phyloP scores from a whole-genome alignment of 148 eudicot species.

The Amaranthus hypochondriacus region DNA sequence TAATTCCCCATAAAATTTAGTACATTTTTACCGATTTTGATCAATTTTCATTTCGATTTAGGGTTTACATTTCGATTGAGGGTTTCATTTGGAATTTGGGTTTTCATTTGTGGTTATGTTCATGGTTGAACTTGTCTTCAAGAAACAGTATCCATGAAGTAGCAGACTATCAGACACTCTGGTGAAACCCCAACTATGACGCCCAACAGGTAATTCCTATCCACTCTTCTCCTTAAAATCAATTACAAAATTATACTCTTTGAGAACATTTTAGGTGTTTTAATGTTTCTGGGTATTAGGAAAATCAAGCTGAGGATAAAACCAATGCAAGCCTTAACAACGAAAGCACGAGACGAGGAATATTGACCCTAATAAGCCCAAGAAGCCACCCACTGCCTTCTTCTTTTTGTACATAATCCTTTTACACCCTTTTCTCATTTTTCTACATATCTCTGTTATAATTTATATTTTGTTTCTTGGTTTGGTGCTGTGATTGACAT shows the following conservation, averaged over 20 bases:
- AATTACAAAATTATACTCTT: too few relatives aligned
- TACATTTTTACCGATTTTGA: too few relatives aligned
- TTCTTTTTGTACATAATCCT: constrained; percentile 55
- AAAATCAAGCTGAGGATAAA: constrained; percentile 33
- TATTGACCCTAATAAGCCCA: constrained; percentile 67
- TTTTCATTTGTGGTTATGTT: too few relatives aligned
- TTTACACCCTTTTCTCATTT: neutral
- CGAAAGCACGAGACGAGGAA: constrained; percentile 15
- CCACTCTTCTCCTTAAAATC: neutral
- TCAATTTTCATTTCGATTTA: too few relatives aligned
- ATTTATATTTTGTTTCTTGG: neutral
- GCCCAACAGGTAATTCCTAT: neutral
- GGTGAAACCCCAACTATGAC: neutral
- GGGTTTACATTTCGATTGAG: too few relatives aligned
- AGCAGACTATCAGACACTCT: too few relatives aligned
- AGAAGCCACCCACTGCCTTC: constrained; percentile 93
- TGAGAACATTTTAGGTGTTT: too few relatives aligned
- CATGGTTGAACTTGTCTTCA: too few relatives aligned
- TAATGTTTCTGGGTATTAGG: constrained; percentile 12
- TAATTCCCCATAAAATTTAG: too few relatives aligned
- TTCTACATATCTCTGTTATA: neutral
- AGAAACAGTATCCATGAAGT: too few relatives aligned
- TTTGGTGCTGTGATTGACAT: neutral
- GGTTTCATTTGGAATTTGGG: too few relatives aligned
- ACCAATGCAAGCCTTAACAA: constrained; percentile 15